These are phyloP conservation scores for Zea mays DNA, from an alignment of 176 grass and related monocot genomes.

Conservation along the genomic window Zm-B73-REFERENCE-NAM-5.0 NC_050101.1:177568501-177569000, in stretches of 20 bases:
- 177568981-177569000: conserved; percentile 37
- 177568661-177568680: no score
- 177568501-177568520: background rate
- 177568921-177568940: background rate
- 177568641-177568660: no score
- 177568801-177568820: background rate
- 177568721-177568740: background rate
- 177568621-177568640: no score
- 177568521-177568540: conserved; percentile 36
- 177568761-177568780: background rate
- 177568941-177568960: background rate
- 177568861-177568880: conserved; percentile 39
- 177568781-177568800: background rate
- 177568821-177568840: conserved; percentile 1
- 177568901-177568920: conserved; percentile 45
- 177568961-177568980: background rate
- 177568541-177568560: conserved; percentile 14
- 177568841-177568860: no score
- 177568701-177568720: background rate
- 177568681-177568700: background rate
- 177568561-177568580: conserved; percentile 18
- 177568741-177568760: background rate
- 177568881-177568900: background rate
- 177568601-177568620: background rate
- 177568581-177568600: conserved; percentile 8